These are phyloP conservation scores for Rhizopogon rudus DNA, from an alignment of 768 basidiomycete genomes.

Conservation along the genomic window DNA sequence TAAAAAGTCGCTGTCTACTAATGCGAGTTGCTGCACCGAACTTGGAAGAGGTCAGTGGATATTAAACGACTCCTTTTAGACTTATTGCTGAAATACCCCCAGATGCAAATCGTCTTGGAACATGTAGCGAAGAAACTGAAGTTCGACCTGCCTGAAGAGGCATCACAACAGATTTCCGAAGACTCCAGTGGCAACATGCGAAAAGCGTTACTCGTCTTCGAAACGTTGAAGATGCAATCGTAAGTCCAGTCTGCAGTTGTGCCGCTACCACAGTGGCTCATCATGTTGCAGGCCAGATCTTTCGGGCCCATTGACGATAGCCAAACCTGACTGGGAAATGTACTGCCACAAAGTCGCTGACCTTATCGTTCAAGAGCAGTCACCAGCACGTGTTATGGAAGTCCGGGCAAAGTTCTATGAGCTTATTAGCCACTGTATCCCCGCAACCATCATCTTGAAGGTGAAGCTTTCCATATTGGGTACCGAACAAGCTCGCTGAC, in stretches of 20 bases:
- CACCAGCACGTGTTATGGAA: constrained; percentile 85
- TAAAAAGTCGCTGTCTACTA: constrained; percentile 91
- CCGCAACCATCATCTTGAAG: constrained; percentile 87
- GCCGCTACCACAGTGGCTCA: not conserved
- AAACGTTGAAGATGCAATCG: constrained; percentile 97
- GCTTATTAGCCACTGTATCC: constrained; percentile 94
- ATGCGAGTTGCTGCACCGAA: constrained; percentile 90
- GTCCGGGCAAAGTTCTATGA: constrained; percentile 94
- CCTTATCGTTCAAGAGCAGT: constrained; percentile 84
- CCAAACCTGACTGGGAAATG: constrained; percentile 99
- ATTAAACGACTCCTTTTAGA: not conserved
- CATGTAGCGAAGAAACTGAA: constrained; percentile 77
- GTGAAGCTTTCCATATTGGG: constrained; percentile 34
- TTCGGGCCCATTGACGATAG: constrained; percentile 71
- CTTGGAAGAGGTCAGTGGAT: constrained; percentile 57
- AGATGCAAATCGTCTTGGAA: constrained; percentile 81
- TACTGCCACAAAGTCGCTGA: constrained; percentile 93
- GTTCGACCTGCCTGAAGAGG: constrained; percentile 77
- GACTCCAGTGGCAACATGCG: constrained; percentile 89
- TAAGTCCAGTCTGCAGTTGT: constrained; percentile 31
- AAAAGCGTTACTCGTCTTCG: constrained; percentile 91
- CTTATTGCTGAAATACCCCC: constrained; percentile 1
- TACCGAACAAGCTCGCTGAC: constrained; percentile 1
- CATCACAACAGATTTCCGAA: constrained; percentile 67
- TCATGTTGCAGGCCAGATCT: constrained; percentile 63